These are phyloP conservation scores for Pyracantha coccinea DNA, from an alignment of 331 rosid species.

Conservation along the genomic window DNA sequence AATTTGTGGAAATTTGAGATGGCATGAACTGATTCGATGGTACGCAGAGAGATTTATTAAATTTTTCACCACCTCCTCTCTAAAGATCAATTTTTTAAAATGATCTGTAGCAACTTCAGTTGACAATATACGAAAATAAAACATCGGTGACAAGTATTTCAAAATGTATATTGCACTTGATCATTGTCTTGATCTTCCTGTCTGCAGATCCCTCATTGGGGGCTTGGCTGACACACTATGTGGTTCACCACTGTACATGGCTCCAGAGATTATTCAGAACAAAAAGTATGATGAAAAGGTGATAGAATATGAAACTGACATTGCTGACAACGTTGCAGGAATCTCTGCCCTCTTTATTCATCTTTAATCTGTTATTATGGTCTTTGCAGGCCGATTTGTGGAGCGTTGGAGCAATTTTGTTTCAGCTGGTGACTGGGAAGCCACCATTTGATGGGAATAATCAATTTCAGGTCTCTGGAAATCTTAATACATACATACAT, in stretches of 20 bases:
- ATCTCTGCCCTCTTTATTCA: not conserved
- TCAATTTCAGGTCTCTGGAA: conserved; percentile 61
- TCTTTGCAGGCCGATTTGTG: conserved; percentile 89
- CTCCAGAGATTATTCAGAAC: conserved; percentile 81
- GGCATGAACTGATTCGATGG: not conserved
- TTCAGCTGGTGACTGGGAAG: conserved; percentile 80
- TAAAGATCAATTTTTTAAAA: not conserved
- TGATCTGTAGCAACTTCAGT: not conserved
- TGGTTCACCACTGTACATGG: conserved; percentile 98
- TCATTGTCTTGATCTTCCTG: conserved; percentile 14
- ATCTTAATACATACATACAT: not conserved
- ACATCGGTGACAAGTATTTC: not conserved
- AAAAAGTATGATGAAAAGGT: conserved; percentile 88
- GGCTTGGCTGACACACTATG: conserved; percentile 83
- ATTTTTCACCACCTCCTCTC: no score
- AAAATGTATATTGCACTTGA: conserved; percentile 1
- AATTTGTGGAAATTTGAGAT: not conserved
- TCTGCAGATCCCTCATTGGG: conserved; percentile 64
- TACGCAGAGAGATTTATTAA: not conserved
- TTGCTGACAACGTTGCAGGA: not conserved
- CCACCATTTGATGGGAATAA: conserved; percentile 78
- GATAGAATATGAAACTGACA: conserved; percentile 16
- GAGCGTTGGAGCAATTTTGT: conserved; percentile 97
- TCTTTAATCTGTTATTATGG: conserved; percentile 1
- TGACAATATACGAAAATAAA: not conserved